These are phyloP conservation scores for Hypholoma sublateritium DNA, from an alignment of 768 basidiomycete genomes.

Conservation along the genomic window DNA sequence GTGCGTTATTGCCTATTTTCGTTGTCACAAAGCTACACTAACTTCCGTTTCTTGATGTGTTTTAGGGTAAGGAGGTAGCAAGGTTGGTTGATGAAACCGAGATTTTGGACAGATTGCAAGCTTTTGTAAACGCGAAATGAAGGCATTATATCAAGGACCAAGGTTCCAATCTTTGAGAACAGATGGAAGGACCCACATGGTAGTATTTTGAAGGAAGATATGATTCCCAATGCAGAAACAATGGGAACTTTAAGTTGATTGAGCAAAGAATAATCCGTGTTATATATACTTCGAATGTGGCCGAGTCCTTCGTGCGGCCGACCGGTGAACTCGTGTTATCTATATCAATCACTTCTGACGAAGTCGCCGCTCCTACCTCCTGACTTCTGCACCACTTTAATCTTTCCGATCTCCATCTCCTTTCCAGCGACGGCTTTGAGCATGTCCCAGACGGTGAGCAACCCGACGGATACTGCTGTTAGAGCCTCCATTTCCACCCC, in stretches of 20 bases:
- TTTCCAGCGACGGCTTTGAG: constrained; percentile 87
- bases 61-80: constrained; percentile 36
- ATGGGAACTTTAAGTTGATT: too few species aligned
- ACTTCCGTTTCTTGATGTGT: not conserved
- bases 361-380: constrained; percentile 82
- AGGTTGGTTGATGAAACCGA: constrained; percentile 42
- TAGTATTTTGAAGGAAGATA: not conserved
- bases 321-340: too few species aligned
- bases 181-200: not conserved
- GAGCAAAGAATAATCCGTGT: too few species aligned
- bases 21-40: constrained; percentile 1
- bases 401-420: constrained; percentile 77
- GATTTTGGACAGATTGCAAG: constrained; percentile 30
- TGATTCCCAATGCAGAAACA: too few species aligned
- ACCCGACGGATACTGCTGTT: constrained; percentile 75
- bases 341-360: constrained; percentile 14
- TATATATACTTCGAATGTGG: too few species aligned
- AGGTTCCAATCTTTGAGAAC: not conserved
- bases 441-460: constrained; percentile 93
- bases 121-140: constrained; percentile 25
- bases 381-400: constrained; percentile 63
- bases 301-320: too few species aligned
- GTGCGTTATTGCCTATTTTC: constrained; percentile 35
- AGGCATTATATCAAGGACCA: not conserved
- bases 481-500: constrained; percentile 95